Percentiles rank a stretch among this genome's conserved stretches.
These are phyloP conservation scores for Silene latifolia DNA, from an alignment of 148 eudicot species.

Conservation along the genomic window DNA sequence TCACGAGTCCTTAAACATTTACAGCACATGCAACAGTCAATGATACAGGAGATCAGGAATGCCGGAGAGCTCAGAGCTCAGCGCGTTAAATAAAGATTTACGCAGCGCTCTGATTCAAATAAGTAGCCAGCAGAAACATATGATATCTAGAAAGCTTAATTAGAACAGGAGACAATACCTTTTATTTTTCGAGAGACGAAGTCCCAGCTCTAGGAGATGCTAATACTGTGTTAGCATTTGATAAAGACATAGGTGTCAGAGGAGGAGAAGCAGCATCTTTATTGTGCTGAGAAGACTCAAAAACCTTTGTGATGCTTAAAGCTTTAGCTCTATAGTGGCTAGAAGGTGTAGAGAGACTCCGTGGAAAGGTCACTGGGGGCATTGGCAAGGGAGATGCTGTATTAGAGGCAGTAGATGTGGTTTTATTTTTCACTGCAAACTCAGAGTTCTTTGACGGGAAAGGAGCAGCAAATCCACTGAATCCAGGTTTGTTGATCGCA, in stretches of 20 bases:
- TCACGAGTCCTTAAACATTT: background rate
- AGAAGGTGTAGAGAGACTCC: slow-evolving; percentile 86
- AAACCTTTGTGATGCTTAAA: slow-evolving; percentile 36
- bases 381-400: slow-evolving; percentile 63
- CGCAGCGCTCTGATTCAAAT: background rate
- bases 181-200: slow-evolving; percentile 22
- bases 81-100: background rate
- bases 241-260: slow-evolving; percentile 63
- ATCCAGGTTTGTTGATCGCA: slow-evolving; percentile 44
- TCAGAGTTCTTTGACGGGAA: slow-evolving; percentile 49
- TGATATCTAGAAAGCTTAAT: background rate
- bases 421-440: slow-evolving; percentile 46
- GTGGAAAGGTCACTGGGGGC: slow-evolving; percentile 68
- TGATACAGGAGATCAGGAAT: background rate
- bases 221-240: slow-evolving; percentile 29
- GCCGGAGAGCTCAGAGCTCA: background rate
- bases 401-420: slow-evolving; percentile 32
- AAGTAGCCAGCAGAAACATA: background rate
- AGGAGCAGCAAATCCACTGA: slow-evolving; percentile 61
- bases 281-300: slow-evolving; percentile 39
- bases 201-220: slow-evolving; percentile 23
- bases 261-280: slow-evolving; percentile 57
- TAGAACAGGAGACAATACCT: slow-evolving; percentile 15
- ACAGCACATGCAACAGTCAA: background rate
- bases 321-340: slow-evolving; percentile 55